Evolutionary conservation across 257 asterid genomes (phyloP), one percentile per base, ranked within the genome.

Genomic region (Apocynum venetum): DNA sequence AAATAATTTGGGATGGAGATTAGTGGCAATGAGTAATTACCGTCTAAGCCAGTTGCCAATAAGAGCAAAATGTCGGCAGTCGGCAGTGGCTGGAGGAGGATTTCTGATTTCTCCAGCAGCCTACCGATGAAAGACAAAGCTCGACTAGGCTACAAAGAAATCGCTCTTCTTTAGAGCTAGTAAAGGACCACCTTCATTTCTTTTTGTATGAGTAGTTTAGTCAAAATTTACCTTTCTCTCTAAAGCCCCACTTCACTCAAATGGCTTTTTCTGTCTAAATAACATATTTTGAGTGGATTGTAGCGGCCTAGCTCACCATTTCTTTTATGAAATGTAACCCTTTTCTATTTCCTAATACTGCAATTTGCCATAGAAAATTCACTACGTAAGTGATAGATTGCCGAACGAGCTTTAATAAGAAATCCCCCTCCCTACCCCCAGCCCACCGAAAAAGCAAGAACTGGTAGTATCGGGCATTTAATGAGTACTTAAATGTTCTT

Each of bases 41-140:
- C 72, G 51, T 67, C 51, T 17, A 15, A 67, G 72, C 36, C 51
- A 67, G 72, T 67, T 67, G 51, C 72, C 72, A 43, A 41, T 41
- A 46, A 1, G 5, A 36, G 35, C 48, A 67, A 67, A 67, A 67
- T 41, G 72, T 67, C 51, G 72, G 51, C 72, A 67, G 51, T 40
- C 35, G 72, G 51, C 72, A 65, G 46, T 64, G 65, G 43, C 43
- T 6, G 12, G 36, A 25, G 41, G 49, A 46, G 49, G 49, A 46
- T 44, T 44, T 46, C 49, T 46, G 43, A n/a, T 61, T 61, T 31
- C 19, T 61, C 7, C 68, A 35, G 14, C 68, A 35, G 43, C 8
- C 44, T 2, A 3, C 15, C 3, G 19, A 55, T 3, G 61, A 55
- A 25, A 55, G 17, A 43, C 15, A 14, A 25, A 43, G 13, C 13